Evolutionary conservation across 305 asterid genomes (phyloP).

Genomic region (Solanum chacoense): DNA sequence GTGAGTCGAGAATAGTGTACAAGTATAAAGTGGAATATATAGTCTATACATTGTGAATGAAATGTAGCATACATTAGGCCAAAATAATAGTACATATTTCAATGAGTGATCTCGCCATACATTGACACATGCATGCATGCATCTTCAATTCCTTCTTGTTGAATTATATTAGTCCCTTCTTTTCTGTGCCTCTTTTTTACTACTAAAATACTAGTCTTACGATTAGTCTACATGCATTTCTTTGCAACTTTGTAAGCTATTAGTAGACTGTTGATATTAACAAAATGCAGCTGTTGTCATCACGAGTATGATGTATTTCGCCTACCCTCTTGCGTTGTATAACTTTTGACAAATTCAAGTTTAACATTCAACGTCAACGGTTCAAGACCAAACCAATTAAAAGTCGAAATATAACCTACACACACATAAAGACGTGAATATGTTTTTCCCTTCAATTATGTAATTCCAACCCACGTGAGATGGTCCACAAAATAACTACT

Average conservation of each 20-base stretch:
- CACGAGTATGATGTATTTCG: too few species aligned
- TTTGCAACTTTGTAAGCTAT: neutral
- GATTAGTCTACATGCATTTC: neutral
- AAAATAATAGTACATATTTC: too few species aligned
- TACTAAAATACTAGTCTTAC: neutral
- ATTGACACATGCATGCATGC: neutral
- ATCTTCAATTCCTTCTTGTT: neutral
- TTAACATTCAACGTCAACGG: neutral
- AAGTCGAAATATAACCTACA: neutral
- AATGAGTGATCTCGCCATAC: neutral
- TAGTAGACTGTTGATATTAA: neutral
- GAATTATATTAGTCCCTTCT: neutral
- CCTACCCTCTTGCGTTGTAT: neutral
- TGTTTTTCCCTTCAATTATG: neutral
- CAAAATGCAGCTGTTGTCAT: neutral
- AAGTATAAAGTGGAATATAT: too few species aligned
- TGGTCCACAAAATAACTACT: neutral
- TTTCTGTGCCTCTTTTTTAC: neutral
- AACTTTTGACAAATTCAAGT: neutral
- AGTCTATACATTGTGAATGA: too few species aligned
- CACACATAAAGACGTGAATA: neutral
- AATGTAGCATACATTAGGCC: too few species aligned
- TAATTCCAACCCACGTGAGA: neutral
- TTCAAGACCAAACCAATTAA: neutral
- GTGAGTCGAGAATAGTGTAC: too few species aligned